Conservation (phyloP, 2,329 filamentous ascomycete species). For the Cucurbitaria berberidis region DNA sequence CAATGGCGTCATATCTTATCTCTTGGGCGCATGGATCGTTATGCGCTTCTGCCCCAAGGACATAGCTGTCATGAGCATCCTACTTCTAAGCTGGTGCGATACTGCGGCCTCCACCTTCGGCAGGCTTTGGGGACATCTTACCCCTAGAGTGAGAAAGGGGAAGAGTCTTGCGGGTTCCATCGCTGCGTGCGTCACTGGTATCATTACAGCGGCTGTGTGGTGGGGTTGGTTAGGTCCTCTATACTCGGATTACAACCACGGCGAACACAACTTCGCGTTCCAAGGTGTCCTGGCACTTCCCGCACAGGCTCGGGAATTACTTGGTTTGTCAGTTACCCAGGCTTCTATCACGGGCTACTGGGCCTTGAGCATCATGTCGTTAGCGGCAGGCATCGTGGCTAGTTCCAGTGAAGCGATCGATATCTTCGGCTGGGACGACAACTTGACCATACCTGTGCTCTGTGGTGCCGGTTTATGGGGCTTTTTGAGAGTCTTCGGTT, state of each 20-base stretch:
- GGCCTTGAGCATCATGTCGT: slow-evolving; percentile 79
- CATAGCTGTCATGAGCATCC: slow-evolving; percentile 83
- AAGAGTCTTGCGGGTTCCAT: slow-evolving; percentile 91
- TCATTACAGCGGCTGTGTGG: slow-evolving; percentile 82
- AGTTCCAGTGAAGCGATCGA: slow-evolving; percentile 90
- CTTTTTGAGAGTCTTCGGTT: slow-evolving; percentile 84
- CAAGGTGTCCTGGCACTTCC: slow-evolving; percentile 77
- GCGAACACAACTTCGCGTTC: slow-evolving; percentile 76
- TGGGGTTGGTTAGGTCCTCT: slow-evolving; percentile 83
- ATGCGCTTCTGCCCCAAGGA: slow-evolving; percentile 92
- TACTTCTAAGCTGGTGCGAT: slow-evolving; percentile 96
- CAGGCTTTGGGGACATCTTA: slow-evolving; percentile 86
- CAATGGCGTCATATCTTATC: slow-evolving; percentile 97
- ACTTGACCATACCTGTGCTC: slow-evolving; percentile 92
- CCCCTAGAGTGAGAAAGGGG: slow-evolving; percentile 79
- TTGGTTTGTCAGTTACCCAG: slow-evolving; percentile 67
- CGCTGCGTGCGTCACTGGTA: slow-evolving; percentile 82
- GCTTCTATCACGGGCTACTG: slow-evolving; percentile 70
- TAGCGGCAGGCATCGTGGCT: slow-evolving; percentile 88
- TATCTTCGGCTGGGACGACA: slow-evolving; percentile 94
- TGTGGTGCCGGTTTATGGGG: slow-evolving; percentile 89
- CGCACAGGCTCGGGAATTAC: slow-evolving; percentile 58
- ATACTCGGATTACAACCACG: slow-evolving; percentile 44
- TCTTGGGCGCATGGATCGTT: slow-evolving; percentile 86
- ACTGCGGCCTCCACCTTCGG: slow-evolving; percentile 96